A percentile compares a stretch with the other conserved stretches of the same genome.
phyloP scores from a whole-genome alignment of 2,329 filamentous ascomycete species.

The Penicillium sp. region DNA sequence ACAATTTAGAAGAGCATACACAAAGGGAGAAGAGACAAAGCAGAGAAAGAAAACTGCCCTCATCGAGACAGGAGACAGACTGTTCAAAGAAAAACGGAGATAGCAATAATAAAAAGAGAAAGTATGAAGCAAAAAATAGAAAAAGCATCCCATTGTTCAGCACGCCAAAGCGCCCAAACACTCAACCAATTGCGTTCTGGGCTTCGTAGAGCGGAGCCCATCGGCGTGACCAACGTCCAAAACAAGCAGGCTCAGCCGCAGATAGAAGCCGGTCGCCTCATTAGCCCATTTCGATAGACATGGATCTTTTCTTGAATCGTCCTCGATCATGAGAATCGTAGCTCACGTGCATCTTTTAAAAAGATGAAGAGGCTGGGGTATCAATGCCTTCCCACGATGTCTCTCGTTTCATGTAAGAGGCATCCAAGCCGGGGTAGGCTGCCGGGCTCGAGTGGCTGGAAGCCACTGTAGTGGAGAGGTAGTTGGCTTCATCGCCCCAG shows the following conservation, averaged over 20 bases:
- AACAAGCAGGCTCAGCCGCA: constrained; percentile 1
- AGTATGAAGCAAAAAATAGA: neutral
- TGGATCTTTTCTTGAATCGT: constrained; percentile 2
- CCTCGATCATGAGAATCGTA: neutral
- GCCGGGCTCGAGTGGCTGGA: constrained; percentile 11
- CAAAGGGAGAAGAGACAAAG: neutral
- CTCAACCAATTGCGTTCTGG: constrained; percentile 6
- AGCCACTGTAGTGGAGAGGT: neutral
- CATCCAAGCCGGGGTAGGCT: constrained; percentile 6
- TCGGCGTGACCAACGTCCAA: constrained; percentile 11
- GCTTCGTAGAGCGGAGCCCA: constrained; percentile 14
- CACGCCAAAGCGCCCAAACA: constrained; percentile 7
- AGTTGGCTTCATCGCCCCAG: constrained; percentile 1
- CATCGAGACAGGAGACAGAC: neutral
- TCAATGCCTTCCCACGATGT: neutral
- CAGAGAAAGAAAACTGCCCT: neutral
- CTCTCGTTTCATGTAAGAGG: neutral
- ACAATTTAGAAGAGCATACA: neutral
- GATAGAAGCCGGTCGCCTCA: constrained; percentile 6
- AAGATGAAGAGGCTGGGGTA: neutral
- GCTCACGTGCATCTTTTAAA: neutral
- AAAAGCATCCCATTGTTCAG: neutral
- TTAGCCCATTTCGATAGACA: neutral
- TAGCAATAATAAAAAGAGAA: neutral
- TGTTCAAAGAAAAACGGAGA: neutral